Conservation (phyloP, 1,284 basidiomycete species). For the Laetiporus sulphureus region DNA sequence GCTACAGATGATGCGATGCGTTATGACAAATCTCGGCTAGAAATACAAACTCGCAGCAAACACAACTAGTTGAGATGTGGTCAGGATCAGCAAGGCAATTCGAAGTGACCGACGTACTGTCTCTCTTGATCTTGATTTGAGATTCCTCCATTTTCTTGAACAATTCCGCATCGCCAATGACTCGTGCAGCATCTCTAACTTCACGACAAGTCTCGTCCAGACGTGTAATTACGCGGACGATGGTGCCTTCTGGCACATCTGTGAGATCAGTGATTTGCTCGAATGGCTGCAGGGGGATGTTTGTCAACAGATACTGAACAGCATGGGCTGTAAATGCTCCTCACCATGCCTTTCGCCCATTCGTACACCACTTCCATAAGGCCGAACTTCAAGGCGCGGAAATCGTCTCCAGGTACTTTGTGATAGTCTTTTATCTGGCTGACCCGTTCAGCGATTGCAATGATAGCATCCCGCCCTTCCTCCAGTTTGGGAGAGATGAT, state of each 20-base stretch:
- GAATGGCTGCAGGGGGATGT: constrained; percentile 66
- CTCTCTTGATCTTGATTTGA: constrained; percentile 88
- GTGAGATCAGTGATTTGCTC: constrained; percentile 90
- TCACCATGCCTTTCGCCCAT: constrained; percentile 97
- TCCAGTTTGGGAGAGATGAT: constrained; percentile 72
- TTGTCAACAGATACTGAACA: constrained; percentile 2
- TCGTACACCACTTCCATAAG: constrained; percentile 96
- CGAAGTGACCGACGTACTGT: constrained; percentile 58
- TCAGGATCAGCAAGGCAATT: constrained; percentile 1
- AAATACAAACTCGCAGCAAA: constrained; percentile 87
- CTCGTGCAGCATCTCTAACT: constrained; percentile 93
- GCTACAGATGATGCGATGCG: no score
- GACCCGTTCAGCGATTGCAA: constrained; percentile 80
- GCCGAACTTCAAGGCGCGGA: constrained; percentile 80
- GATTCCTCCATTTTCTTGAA: constrained; percentile 98
- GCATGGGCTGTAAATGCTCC: constrained; percentile 17
- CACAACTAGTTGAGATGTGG: constrained; percentile 46
- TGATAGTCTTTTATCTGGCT: constrained; percentile 73
- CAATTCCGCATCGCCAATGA: constrained; percentile 93
- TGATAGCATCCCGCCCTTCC: constrained; percentile 74
- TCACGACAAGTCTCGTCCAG: constrained; percentile 97
- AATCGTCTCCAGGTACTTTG: constrained; percentile 76
- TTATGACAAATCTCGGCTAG: constrained; percentile 30
- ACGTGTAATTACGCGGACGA: constrained; percentile 93
- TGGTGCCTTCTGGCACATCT: constrained; percentile 94